Evolutionary conservation across 306 rosid genomes (phyloP), one percentile per base, ranked within the genome.

Genomic region (Rosa multiflora): DNA sequence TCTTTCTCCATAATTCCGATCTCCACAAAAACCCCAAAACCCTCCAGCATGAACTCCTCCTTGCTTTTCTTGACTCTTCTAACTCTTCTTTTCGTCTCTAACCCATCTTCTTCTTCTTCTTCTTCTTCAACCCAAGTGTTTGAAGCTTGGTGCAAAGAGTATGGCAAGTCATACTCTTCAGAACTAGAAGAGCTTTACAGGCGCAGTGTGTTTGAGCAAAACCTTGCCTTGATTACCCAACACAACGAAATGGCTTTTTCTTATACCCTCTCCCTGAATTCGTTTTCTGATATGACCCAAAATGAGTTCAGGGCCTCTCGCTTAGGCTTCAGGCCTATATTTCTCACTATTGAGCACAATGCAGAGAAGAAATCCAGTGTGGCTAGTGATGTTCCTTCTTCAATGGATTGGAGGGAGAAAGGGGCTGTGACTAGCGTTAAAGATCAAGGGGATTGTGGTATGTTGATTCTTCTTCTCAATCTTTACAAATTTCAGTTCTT

Each of bases 391-490:
- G 74, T 85, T 81, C 97, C 99, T 78, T 83, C 88, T 74, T 82
- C 90, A 75, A 23, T 91, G 29, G 97, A 92, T 86, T 94, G 97
- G 97, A 87, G 97, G 87, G 64, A 89, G 40, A 71, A 80, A 37
- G 97, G 90, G 3, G 97, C 92, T 0, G 99, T 92, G 15, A 88
- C 97, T 40, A 18, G 73, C 23, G 93, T 94, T 81, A 94, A 94
- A 71, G 95, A 92, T 82, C 97, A 94, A 87, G 93, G 88, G 68
- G 82, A 85, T 74, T 94, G 99, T 21, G 99, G 97, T 92, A 86
- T 75, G 84, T 46, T 62, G 11, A 29, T 37, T 2, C 17, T 72
- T 83, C 0, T 59, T 72, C 58, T 42, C 15, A n/a, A 32, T 73
- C 17, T 46, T 15, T 15, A 43, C 37, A 2, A 20, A 13, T 10